Percentiles rank a stretch among this genome's conserved stretches.
These are phyloP conservation scores for Arctium minus DNA, from an alignment of 129 eudicot species.

Conservation along the genomic window DNA sequence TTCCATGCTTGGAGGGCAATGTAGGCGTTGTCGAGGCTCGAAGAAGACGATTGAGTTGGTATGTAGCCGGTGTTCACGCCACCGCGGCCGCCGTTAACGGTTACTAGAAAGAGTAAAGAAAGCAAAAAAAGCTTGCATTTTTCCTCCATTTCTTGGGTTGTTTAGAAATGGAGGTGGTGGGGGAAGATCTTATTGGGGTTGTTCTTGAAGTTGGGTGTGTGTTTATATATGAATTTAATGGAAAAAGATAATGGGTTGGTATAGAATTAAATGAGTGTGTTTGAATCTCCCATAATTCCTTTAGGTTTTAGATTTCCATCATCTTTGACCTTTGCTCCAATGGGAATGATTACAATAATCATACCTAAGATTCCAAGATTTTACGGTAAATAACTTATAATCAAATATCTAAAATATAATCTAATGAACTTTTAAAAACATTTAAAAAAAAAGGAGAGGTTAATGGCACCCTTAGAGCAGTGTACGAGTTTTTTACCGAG, in stretches of 20 bases:
- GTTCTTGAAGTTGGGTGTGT: slow-evolving; percentile 18
- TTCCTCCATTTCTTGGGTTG: slow-evolving; percentile 7
- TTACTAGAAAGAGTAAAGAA: slow-evolving; percentile 19
- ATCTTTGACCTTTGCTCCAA: slow-evolving; percentile 17
- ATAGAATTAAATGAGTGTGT: slow-evolving; percentile 31
- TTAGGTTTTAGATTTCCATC: not conserved
- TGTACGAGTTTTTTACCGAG: too few relatives aligned
- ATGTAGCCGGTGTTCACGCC: slow-evolving; percentile 10
- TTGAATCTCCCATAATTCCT: slow-evolving; percentile 1
- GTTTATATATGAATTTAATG: slow-evolving; percentile 15
- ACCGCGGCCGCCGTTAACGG: not conserved
- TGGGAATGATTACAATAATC: slow-evolving; percentile 4
- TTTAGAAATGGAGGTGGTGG: slow-evolving; percentile 14
- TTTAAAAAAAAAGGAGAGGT: not conserved
- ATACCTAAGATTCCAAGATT: not conserved
- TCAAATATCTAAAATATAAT: not conserved
- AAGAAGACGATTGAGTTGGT: slow-evolving; percentile 7
- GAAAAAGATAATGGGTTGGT: slow-evolving; percentile 29
- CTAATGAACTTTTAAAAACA: not conserved
- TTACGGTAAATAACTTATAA: not conserved
- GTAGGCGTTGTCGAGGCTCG: slow-evolving; percentile 41
- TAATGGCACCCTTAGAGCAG: too few relatives aligned
- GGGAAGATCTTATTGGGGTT: slow-evolving; percentile 17
- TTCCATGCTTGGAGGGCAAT: slow-evolving; percentile 85
- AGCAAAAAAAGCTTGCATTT: slow-evolving; percentile 11